Percentiles rank a stretch among this genome's conserved stretches.
Evolutionary conservation across 768 basidiomycete species (phyloP).

Genomic region (Clitopilus passeckerianus): DNA sequence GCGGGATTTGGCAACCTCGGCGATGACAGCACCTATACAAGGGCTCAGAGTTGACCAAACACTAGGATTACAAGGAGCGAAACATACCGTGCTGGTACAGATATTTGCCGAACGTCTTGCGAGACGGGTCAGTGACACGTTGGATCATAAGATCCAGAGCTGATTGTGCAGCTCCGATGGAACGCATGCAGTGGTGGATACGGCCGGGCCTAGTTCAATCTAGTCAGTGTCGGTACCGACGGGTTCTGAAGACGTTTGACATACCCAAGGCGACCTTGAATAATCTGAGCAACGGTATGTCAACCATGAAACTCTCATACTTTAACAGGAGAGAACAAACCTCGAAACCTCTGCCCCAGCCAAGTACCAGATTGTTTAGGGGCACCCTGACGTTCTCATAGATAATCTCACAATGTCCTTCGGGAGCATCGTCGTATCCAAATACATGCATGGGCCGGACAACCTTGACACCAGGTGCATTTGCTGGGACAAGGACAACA

Average conservation of each 20-base stretch:
- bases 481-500: constrained; percentile 90
- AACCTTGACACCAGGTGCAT: constrained; percentile 81
- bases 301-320: not conserved
- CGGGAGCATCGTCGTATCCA: constrained; percentile 93
- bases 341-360: constrained; percentile 96
- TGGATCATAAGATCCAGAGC: constrained; percentile 86
- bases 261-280: constrained; percentile 93
- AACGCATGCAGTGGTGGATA: constrained; percentile 97
- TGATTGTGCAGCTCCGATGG: constrained; percentile 82
- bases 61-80: not conserved
- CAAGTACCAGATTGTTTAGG: constrained; percentile 74
- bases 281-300: constrained; percentile 43
- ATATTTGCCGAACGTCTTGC: constrained; percentile 93
- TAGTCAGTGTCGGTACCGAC: not conserved
- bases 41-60: not conserved
- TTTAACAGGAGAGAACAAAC: constrained; percentile 24
- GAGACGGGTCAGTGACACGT: constrained; percentile 85
- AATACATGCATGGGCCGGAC: constrained; percentile 93
- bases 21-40: constrained; percentile 70
- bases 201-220: constrained; percentile 69
- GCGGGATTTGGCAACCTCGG: constrained; percentile 87
- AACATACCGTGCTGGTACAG: constrained; percentile 82
- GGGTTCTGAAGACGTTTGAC: constrained; percentile 9
- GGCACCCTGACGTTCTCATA: constrained; percentile 95
- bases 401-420: constrained; percentile 93